A percentile compares a stretch with the other conserved stretches of the same genome.
Evolutionary conservation across 2,329 filamentous ascomycete genomes (phyloP).

Genomic region (Xylariaceae sp.): DNA sequence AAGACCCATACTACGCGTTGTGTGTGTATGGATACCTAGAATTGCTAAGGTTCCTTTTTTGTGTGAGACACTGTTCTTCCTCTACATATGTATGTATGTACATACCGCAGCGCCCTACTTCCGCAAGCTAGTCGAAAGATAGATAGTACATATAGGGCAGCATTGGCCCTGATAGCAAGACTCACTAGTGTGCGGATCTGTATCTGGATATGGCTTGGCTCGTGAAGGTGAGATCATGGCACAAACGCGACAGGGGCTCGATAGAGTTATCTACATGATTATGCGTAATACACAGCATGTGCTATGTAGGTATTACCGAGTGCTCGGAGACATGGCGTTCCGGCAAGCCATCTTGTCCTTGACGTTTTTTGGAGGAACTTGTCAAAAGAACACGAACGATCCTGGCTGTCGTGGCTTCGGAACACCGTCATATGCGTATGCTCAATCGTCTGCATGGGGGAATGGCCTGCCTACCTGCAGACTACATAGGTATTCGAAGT

Average conservation of each 20-base stretch:
- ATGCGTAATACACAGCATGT: too few species aligned
- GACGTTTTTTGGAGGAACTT: constrained; percentile 10
- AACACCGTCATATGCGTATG: constrained; percentile 17
- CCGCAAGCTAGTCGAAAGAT: neutral
- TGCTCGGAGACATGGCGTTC: constrained; percentile 26
- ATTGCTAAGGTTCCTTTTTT: too few species aligned
- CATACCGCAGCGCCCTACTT: neutral
- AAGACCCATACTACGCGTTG: neutral
- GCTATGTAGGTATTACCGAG: constrained; percentile 22
- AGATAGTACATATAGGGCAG: neutral
- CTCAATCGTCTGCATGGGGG: constrained; percentile 5
- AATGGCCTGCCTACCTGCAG: constrained; percentile 18
- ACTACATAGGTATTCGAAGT: constrained; percentile 17
- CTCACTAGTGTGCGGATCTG: neutral
- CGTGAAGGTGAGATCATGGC: constrained; percentile 6
- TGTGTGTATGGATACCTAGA: too few species aligned
- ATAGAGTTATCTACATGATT: constrained; percentile 21
- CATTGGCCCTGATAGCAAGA: too few species aligned
- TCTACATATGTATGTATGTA: neutral
- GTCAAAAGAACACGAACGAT: neutral
- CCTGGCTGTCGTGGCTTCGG: constrained; percentile 11
- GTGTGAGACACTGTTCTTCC: neutral
- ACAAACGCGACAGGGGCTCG: constrained; percentile 7
- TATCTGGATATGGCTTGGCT: constrained; percentile 4
- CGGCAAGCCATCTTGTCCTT: constrained; percentile 10